phyloP scores from a whole-genome alignment of 2,329 filamentous ascomycete genomes.

The Knufia fluminis region DNA sequence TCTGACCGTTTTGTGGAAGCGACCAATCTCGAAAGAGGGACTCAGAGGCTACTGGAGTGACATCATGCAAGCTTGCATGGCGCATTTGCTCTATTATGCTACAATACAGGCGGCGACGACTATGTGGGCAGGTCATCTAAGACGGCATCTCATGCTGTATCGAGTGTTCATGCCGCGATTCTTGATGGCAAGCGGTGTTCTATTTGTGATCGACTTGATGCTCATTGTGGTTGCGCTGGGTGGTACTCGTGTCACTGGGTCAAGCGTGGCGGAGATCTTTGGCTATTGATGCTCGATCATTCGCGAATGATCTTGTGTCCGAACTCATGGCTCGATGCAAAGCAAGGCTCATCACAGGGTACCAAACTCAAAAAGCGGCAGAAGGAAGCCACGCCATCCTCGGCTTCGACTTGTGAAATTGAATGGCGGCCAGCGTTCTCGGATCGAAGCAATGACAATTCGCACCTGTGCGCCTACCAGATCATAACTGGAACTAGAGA shows the following conservation, averaged over 20 bases:
- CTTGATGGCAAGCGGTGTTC: constrained; percentile 64
- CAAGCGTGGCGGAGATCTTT: constrained; percentile 80
- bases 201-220: constrained; percentile 70
- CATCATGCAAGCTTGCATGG: constrained; percentile 60
- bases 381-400: too few species aligned
- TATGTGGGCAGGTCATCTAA: constrained; percentile 77
- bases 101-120: constrained; percentile 78
- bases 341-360: neutral
- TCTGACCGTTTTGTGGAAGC: constrained; percentile 80
- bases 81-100: constrained; percentile 73
- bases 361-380: too few species aligned
- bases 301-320: neutral
- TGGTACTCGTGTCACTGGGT: constrained; percentile 65
- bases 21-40: constrained; percentile 61
- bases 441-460: too few species aligned
- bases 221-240: constrained; percentile 59
- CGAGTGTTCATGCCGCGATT: constrained; percentile 86
- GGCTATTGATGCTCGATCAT: constrained; percentile 49
- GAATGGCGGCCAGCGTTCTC: too few species aligned
- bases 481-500: too few species aligned
- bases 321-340: neutral
- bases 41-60: constrained; percentile 38
- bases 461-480: too few species aligned
- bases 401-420: too few species aligned
- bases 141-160: constrained; percentile 93